Base-by-base conservation (phyloP, 805 yeast species). In the Torulaspora microellipsoides region DNA sequence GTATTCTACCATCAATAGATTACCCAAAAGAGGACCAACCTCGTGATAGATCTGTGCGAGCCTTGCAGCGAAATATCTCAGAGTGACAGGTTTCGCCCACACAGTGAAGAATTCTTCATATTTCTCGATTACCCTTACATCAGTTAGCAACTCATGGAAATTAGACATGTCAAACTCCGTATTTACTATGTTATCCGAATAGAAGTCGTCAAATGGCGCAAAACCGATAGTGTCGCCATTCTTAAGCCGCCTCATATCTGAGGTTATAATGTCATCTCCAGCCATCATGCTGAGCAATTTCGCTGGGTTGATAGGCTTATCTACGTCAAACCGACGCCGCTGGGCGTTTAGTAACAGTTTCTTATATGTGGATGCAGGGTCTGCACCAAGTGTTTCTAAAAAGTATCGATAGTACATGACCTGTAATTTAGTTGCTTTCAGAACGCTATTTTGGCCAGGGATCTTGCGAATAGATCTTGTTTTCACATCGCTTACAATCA, bases 71-170 rank as follows among this genome's bases (percentile, higher is more conserved):
- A 84, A 68, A 49, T 76, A 76, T 40, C 78, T 60, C 15, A 79
- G 58, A 0, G 89, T 81, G 14, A 80, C 69, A 1, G 85, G 78
- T 2, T 41, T 64, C 36, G 61, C 54, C 89, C 89, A 83, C 2
- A 54, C 44, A 9, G 36, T 50, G 15, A 72, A 58, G 15, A 75
- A 64, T 2, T 62, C 60, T 2, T 43, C 34, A 28, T 64, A 55
- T 25, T 37, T 62, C 47, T 35, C 60, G 17, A 45, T 55, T 51
- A 33, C 55, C 45, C 39, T 29, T 15, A 38, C 45, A 31, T 55
- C 53, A 4, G 42, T 32, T 20, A 56, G 58, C 46, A 31, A 31
- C 23, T 51, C 48, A 35, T 33, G 38, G n/a, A 55, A 45, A 23
- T 39, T 32, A 1, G 59, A 39, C 37, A 54, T 15, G 32, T 57